A percentile compares a stretch with the other conserved stretches of the same genome.
Evolutionary conservation across 495 filamentous ascomycete species (phyloP).

Genomic region (Margaritispora aquatica): DNA sequence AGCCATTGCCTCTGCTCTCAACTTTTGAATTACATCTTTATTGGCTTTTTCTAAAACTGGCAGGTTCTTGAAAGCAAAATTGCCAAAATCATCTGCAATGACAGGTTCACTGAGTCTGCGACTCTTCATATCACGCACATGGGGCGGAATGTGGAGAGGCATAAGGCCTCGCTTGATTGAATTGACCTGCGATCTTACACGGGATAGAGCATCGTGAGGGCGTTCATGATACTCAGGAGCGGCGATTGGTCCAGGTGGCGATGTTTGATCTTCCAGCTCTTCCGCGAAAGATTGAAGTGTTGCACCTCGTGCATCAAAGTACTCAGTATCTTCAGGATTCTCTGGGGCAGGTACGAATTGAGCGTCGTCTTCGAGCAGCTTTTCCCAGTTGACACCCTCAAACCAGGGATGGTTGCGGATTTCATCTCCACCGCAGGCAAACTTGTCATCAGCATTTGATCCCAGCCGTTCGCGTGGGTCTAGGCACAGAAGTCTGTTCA

Average conservation of each 20-base stretch:
- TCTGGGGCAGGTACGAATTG: constrained; percentile 90
- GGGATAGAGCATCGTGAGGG: constrained; percentile 90
- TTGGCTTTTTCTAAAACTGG: constrained; percentile 97
- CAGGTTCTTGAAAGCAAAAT: constrained; percentile 94
- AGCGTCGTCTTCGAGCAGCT: constrained; percentile 82
- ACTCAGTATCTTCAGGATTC: constrained; percentile 96
- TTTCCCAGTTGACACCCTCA: constrained; percentile 79
- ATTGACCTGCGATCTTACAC: constrained; percentile 72
- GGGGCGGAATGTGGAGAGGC: constrained; percentile 91
- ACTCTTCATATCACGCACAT: constrained; percentile 84
- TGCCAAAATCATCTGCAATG: constrained; percentile 86
- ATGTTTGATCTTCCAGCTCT: constrained; percentile 84
- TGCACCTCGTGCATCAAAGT: constrained; percentile 90
- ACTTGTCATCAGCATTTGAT: constrained; percentile 75
- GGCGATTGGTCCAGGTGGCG: constrained; percentile 53
- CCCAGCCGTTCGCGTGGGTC: constrained; percentile 78
- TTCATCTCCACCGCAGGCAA: constrained; percentile 75
- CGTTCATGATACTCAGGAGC: constrained; percentile 70
- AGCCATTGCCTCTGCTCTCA: constrained; percentile 81
- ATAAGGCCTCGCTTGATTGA: constrained; percentile 81
- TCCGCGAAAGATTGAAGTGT: constrained; percentile 84
- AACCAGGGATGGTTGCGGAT: constrained; percentile 91
- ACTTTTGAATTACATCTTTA: constrained; percentile 95
- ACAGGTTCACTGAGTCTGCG: constrained; percentile 88
- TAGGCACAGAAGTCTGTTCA: constrained; percentile 80